Conservation (phyloP, 169 alveolate genomes). For the Plasmodium fragile region DNA sequence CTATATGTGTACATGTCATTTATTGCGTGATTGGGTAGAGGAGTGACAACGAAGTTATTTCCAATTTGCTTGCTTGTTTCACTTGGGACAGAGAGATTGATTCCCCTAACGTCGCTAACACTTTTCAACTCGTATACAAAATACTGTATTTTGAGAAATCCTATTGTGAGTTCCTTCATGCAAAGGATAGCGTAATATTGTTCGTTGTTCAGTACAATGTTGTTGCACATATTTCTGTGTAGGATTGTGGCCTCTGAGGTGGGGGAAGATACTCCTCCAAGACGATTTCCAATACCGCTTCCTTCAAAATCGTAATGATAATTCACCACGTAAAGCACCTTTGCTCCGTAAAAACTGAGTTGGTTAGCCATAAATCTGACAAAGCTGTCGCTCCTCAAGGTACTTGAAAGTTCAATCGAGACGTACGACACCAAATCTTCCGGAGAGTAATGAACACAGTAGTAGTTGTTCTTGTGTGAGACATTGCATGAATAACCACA, state of each 20-base stretch:
- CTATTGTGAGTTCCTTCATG: constrained; percentile 13
- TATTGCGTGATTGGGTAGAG: neutral
- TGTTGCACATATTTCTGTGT: neutral
- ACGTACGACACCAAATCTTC: constrained; percentile 62
- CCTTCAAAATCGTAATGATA: neutral
- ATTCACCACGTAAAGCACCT: constrained; percentile 19
- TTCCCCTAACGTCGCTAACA: neutral
- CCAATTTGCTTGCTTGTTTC: neutral
- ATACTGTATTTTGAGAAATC: constrained; percentile 43
- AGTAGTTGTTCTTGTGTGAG: constrained; percentile 34
- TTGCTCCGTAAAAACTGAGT: constrained; percentile 51
- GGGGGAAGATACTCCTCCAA: neutral
- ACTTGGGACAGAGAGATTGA: neutral
- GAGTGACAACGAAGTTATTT: neutral
- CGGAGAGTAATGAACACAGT: constrained; percentile 70
- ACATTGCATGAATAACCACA: constrained; percentile 73
- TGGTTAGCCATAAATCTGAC: constrained; percentile 47
- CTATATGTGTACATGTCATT: constrained; percentile 36
- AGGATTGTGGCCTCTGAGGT: neutral
- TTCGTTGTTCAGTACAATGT: neutral
- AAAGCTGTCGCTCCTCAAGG: neutral
- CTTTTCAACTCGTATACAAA: constrained; percentile 40
- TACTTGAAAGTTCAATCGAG: constrained; percentile 48
- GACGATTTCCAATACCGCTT: neutral
- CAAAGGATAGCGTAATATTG: constrained; percentile 18